Base-by-base conservation (phyloP, 176 grass and related monocot genomes). In the Bothriochloa decipiens region DNA sequence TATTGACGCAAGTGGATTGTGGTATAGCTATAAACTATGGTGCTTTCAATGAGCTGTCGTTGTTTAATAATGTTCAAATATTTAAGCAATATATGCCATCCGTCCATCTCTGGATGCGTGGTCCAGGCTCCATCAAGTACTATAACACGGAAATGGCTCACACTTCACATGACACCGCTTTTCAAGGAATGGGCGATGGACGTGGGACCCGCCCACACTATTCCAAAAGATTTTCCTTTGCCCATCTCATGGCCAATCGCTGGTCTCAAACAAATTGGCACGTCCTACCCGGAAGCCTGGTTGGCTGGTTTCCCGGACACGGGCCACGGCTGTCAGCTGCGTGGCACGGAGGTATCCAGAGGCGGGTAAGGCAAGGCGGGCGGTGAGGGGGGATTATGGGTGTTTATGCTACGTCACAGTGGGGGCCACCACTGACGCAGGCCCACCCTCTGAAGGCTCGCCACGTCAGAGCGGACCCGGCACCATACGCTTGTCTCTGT, bases 301-400 rank as follows among this genome's bases (percentile, higher is more conserved):
- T 68, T 86, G 74, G 88, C 45, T 13, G 12, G 0, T 0, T 12
- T 0, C 2, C 0, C 0, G 0, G 0, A 2, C 0, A 0, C 0
- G 12, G n/a, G 69, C 1, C 55, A 73, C 1, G 0, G 0, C 0
- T 0, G 62, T 8, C 41, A 10, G 75, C 0, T 6, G 9, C 0
- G 0, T 8, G 0, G 0, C 4, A 0, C 3, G 6, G 23, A 74
- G 84, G 84, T 76, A 41, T 43, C 10, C 0, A 0, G 0, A 0
- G 3, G 61, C 70, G 89, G 70, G 89, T 80, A 87, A 84, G 81
- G 6, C 0, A 1, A 2, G 89, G 89, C 70, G 81, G 85, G 89
- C 89, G 89, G 89, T 91, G 81, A 63, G 4, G 17, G 65, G 42
- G 14, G 2, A n/a, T 70, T 80, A 27, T 0, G 4, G 0, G 37